These are phyloP conservation scores for Aaosphaeria pasadenensis DNA, from an alignment of 2,329 filamentous ascomycete genomes.

Conservation along the genomic window DNA sequence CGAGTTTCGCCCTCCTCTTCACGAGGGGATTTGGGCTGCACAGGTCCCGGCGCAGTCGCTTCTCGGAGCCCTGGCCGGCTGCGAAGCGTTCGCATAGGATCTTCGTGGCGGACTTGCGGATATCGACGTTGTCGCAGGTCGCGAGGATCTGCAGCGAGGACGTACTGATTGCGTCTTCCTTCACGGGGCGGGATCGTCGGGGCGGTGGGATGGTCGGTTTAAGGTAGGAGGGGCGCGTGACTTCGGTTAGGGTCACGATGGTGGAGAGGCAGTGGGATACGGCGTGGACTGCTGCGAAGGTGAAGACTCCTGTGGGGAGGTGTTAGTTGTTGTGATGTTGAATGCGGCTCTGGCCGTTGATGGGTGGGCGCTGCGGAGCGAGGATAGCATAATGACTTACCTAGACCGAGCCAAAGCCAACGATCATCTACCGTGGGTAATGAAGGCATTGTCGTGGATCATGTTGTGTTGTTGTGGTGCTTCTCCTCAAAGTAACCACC, in stretches of 20 bases:
- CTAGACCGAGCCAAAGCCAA: slow-evolving; percentile 47
- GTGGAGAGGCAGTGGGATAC: slow-evolving; percentile 59
- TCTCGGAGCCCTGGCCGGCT: slow-evolving; percentile 13
- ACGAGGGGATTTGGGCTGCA: slow-evolving; percentile 14
- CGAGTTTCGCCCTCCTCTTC: slow-evolving; percentile 19
- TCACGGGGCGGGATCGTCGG: slow-evolving; percentile 49
- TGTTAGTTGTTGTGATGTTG: slow-evolving; percentile 36
- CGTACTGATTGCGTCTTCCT: slow-evolving; percentile 49
- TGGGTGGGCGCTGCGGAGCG: neutral
- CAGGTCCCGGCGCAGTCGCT: slow-evolving; percentile 22
- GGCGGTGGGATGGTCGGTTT: slow-evolving; percentile 3
- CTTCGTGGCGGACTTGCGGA: slow-evolving; percentile 38
- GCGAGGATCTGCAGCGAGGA: slow-evolving; percentile 40
- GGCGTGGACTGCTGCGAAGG: slow-evolving; percentile 56
- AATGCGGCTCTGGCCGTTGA: slow-evolving; percentile 41
- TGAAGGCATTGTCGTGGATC: neutral
- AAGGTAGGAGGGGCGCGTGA: slow-evolving; percentile 59
- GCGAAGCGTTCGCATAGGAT: slow-evolving; percentile 38
- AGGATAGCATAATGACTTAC: slow-evolving; percentile 17
- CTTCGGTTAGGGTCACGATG: slow-evolving; percentile 63
- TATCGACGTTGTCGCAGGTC: slow-evolving; percentile 41
- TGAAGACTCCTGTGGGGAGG: slow-evolving; percentile 46
- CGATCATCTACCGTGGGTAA: slow-evolving; percentile 39
- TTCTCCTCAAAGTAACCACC: too few relatives aligned
- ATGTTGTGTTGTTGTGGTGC: neutral